Evolutionary conservation across 2,329 filamentous ascomycete genomes (phyloP).

Genomic region (Gnomoniopsis smithogilvyi): DNA sequence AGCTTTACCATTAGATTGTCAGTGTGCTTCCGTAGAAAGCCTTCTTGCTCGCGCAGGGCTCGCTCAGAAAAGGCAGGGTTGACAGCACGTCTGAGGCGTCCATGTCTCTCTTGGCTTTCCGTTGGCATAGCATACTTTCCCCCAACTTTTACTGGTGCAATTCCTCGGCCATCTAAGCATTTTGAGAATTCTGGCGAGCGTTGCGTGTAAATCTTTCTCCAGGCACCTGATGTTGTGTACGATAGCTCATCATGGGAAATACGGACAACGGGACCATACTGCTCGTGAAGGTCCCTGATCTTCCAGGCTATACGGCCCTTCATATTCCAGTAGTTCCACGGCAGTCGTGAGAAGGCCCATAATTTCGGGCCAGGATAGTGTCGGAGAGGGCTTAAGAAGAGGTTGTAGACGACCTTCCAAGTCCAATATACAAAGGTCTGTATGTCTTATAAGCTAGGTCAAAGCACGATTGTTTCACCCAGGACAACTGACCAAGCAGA

Average conservation of each 20-base stretch:
- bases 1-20: constrained; percentile 19
- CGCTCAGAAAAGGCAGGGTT: constrained; percentile 25
- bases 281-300: constrained; percentile 9
- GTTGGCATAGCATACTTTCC: constrained; percentile 9
- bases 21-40: constrained; percentile 19
- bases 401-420: constrained; percentile 2
- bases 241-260: constrained; percentile 32
- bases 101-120: constrained; percentile 12
- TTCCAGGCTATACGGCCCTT: constrained; percentile 5
- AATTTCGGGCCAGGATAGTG: constrained; percentile 10
- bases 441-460: not conserved
- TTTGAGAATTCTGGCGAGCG: constrained; percentile 3
- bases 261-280: constrained; percentile 28
- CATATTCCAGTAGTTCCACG: constrained; percentile 8
- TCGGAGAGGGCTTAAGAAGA: constrained; percentile 31
- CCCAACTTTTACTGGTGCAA: constrained; percentile 7
- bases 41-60: constrained; percentile 23
- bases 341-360: constrained; percentile 9
- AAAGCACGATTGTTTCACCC: not conserved
- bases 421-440: not conserved
- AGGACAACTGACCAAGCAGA: not conserved
- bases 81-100: constrained; percentile 21
- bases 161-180: constrained; percentile 1
- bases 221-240: constrained; percentile 33
- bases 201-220: constrained; percentile 7